Evolutionary conservation across 106 monocot species (phyloP), one percentile per base, ranked within the genome.

Genomic region (Dioscorea dumetorum): DNA sequence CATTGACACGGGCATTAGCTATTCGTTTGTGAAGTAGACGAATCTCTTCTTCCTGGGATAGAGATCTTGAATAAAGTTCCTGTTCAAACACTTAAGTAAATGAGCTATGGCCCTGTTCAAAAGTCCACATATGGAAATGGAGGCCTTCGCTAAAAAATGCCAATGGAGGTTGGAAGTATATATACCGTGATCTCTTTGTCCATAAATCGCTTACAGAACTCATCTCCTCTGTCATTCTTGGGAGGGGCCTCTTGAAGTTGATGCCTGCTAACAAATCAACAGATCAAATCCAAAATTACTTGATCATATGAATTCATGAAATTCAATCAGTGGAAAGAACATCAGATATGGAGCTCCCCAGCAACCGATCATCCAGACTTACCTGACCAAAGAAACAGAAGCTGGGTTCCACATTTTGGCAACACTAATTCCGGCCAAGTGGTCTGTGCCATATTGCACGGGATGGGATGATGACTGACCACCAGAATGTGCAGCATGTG

Each of bases 41-140:
- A 23, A 90, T 84, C 73, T 94, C 90, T 54, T 87, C 87, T 79
- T 94, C 90, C 67, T 74, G 94, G 41, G 54, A 70, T 8, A 50
- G 72, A 19, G 80, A 80, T 79, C 82, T 94, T 22, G 68, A 76
- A 52, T 61, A 73, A 64, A 94, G 82, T 53, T 85, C 87, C 90
- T 78, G 78, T 72, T 66, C 28, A 67, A 28, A 67, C 41, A 76
- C 52, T 68, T 49, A 17, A 58, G 31, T 33, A 50, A 70, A 63
- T 49, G 59, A 79, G 70, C 60, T 61, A 70, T 31, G 70, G 34
- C 24, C 58, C 12, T 64, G 24, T 64, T 28, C n/a, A 57, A 70
- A 64, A 41, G 11, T 58, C 64, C 20, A 41, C 41, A 41, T 54
- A 22, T 34, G 19, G 23, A 48, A 50, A 28, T 8, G 16, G 21